Percentiles rank a stretch among this genome's conserved stretches.
Conservation (phyloP, 2,329 filamentous ascomycete species). For the Elsinoe arachidis region DNA sequence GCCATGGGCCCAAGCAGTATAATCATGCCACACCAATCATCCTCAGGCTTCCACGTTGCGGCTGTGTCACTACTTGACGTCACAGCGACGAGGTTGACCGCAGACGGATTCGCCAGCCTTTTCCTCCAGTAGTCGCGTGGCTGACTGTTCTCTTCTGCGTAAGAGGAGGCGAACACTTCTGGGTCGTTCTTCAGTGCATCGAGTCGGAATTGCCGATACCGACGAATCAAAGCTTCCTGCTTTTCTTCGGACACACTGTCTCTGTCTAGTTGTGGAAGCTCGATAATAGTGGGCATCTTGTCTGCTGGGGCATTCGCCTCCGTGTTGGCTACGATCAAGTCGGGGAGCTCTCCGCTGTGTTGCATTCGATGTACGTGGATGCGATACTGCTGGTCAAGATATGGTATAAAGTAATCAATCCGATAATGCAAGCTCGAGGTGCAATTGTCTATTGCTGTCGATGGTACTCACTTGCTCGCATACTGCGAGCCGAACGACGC, state of each 20-base stretch:
- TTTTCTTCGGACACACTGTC: background rate
- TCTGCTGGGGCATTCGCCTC: background rate
- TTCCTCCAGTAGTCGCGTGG: constrained; percentile 19
- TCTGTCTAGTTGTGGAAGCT: constrained; percentile 15
- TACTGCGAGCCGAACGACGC: background rate
- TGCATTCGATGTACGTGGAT: too few relatives aligned
- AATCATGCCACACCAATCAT: constrained; percentile 23
- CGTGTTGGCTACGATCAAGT: too few relatives aligned
- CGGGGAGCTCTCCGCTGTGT: too few relatives aligned
- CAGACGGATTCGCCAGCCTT: constrained; percentile 22
- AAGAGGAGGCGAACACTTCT: constrained; percentile 26
- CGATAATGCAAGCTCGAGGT: too few relatives aligned
- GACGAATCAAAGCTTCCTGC: background rate
- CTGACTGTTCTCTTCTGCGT: constrained; percentile 21
- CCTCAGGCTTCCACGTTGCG: constrained; percentile 10
- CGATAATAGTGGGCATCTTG: constrained; percentile 2
- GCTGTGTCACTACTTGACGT: background rate
- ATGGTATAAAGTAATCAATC: background rate
- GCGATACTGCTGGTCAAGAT: too few relatives aligned
- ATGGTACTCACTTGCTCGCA: too few relatives aligned
- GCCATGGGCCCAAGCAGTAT: constrained; percentile 21
- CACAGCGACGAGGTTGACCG: constrained; percentile 21
- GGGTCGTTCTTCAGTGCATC: constrained; percentile 22
- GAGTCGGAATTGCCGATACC: constrained; percentile 22
- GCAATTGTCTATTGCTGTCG: too few relatives aligned